Base-by-base conservation (phyloP, 495 filamentous ascomycete species). In the Penicillium ucsense region DNA sequence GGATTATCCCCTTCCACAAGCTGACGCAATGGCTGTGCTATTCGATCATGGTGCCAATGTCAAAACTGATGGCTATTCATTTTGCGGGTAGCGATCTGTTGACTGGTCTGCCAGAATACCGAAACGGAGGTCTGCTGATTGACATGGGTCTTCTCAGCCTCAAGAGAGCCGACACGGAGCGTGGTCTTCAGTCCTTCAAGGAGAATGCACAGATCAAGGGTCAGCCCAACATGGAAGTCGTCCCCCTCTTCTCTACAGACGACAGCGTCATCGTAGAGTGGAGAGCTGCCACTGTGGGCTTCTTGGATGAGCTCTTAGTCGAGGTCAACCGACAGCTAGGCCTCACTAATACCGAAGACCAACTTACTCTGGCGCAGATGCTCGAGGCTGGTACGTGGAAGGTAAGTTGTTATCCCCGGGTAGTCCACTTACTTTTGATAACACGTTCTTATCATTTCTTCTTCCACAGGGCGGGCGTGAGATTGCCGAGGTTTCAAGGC, bases 401-500 rank as follows among this genome's bases (percentile, higher is more conserved):
- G 85, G 91, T 94, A 48, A 45, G 57, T 43, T 8, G 4, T 45
- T 28, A 7, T 5, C 7, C 35, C 6, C 12, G 6, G 29, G 41
- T 47, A 30, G 3, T 30, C 2, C 8, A n/a, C 9, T 9, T 3
- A 33, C 9, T 0, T 36, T 6, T 36, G 11, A 20, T n/a, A 9
- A 31, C 3, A 6, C 31, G 37, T 53, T 37, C 57, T 75, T 62
- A 76, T 49, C 38, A 31, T 5, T 41, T 8, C 9, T 30, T 12
- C 33, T 50, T 20, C 20, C 20, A 20, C 20, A 96, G 92, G 94
- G 91, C 60, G 92, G 92, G 47, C 81, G 92, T 60, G 92, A 97
- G 70, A 83, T 97, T 51, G 92, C 92, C 37, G 94, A 96, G 67
- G 86, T 96, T 44, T 94, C 86, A 47, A 76, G 92, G 50, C 92